These are phyloP conservation scores for Fusarium tuaranense DNA, from an alignment of 2,329 filamentous ascomycete genomes.

Conservation along the genomic window DNA sequence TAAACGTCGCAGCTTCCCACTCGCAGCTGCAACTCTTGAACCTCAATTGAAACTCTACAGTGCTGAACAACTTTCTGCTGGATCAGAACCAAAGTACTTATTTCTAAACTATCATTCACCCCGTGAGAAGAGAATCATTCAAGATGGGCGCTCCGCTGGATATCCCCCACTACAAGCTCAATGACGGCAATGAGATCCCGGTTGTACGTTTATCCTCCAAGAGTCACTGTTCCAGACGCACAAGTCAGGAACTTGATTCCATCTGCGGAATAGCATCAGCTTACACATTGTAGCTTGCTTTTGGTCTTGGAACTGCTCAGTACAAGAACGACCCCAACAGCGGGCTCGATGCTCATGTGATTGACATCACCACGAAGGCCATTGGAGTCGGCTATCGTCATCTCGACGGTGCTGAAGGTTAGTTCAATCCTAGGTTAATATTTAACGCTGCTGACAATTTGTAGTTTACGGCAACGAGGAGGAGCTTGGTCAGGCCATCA, in stretches of 20 bases:
- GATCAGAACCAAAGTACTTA: not conserved
- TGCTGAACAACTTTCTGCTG: not conserved
- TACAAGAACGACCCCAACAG: slow-evolving; percentile 64
- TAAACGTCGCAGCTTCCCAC: slow-evolving; percentile 8
- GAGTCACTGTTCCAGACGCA: not conserved
- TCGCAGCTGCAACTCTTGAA: not conserved
- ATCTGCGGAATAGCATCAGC: not conserved
- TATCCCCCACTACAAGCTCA: slow-evolving; percentile 74
- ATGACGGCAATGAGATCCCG: slow-evolving; percentile 79
- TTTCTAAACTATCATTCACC: not conserved
- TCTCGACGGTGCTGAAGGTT: slow-evolving; percentile 80
- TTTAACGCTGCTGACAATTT: not conserved
- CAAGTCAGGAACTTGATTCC: not conserved
- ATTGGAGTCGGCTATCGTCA: slow-evolving; percentile 78
- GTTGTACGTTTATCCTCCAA: slow-evolving; percentile 60
- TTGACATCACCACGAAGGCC: slow-evolving; percentile 67
- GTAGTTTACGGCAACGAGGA: slow-evolving; percentile 74
- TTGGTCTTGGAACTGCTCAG: slow-evolving; percentile 77
- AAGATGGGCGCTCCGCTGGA: slow-evolving; percentile 36
- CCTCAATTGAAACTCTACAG: slow-evolving; percentile 4
- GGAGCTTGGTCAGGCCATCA: slow-evolving; percentile 79
- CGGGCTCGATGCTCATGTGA: slow-evolving; percentile 66
- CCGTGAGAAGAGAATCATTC: not conserved
- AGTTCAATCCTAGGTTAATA: slow-evolving; percentile 9
- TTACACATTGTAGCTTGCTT: slow-evolving; percentile 66